A percentile compares a stretch with the other conserved stretches of the same genome.
phyloP scores from a whole-genome alignment of 2,329 filamentous ascomycete species.

The Cercospora sp. region DNA sequence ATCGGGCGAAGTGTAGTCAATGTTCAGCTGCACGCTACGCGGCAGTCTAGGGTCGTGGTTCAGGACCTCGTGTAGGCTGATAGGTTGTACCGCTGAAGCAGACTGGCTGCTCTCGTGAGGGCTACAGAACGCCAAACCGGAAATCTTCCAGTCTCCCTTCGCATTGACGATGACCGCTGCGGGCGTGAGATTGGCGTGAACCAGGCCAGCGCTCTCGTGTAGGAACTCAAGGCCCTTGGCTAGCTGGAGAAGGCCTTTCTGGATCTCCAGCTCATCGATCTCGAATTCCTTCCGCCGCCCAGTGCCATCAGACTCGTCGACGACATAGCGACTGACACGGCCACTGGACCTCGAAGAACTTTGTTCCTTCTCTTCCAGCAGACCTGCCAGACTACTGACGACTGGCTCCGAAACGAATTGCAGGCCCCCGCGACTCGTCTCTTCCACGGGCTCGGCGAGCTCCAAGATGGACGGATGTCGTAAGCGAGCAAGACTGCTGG shows the following conservation, averaged over 20 bases:
- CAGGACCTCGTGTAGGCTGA: conserved; percentile 79
- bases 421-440: conserved; percentile 83
- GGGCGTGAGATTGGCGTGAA: conserved; percentile 92
- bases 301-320: conserved; percentile 74
- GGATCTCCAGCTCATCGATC: conserved; percentile 95
- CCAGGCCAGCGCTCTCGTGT: conserved; percentile 89
- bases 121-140: conserved; percentile 86
- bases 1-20: conserved; percentile 93
- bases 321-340: conserved; percentile 74
- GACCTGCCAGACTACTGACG: conserved; percentile 78
- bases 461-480: conserved; percentile 91
- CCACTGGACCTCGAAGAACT: conserved; percentile 65
- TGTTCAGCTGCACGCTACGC: conserved; percentile 76
- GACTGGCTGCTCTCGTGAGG: conserved; percentile 70
- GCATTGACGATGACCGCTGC: conserved; percentile 92
- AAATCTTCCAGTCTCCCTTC: conserved; percentile 99
- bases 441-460: conserved; percentile 90
- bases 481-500: conserved; percentile 80
- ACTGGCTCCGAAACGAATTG: conserved; percentile 96
- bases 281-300: conserved; percentile 75
- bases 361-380: conserved; percentile 86
- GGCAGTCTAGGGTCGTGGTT: conserved; percentile 85
- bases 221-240: conserved; percentile 93
- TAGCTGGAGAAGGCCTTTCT: conserved; percentile 91
- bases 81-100: conserved; percentile 69